phyloP scores from a whole-genome alignment of 768 basidiomycete species.

The Boletus eberwhitei region DNA sequence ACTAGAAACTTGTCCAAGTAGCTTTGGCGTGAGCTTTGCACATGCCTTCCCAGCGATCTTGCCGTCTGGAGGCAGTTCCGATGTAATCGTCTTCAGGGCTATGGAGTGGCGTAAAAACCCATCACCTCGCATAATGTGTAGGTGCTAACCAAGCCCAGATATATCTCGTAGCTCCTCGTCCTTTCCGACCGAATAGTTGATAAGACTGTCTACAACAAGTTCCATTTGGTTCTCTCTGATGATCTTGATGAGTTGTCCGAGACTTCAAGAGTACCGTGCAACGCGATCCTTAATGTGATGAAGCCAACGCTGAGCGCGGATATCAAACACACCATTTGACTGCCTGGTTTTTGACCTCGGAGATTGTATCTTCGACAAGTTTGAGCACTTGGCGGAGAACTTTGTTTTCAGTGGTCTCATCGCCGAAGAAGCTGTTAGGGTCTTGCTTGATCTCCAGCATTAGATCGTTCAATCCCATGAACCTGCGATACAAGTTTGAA shows the following conservation, averaged over 20 bases:
- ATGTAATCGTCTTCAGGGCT: conserved; percentile 95
- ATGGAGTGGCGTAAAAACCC: conserved; percentile 8
- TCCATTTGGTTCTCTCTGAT: conserved; percentile 81
- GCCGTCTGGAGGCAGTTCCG: conserved; percentile 81
- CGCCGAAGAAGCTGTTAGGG: conserved; percentile 70
- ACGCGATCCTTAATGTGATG: conserved; percentile 2
- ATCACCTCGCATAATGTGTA: not conserved
- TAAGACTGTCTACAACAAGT: conserved; percentile 83
- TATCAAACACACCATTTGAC: conserved; percentile 75
- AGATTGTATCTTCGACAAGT: conserved; percentile 91
- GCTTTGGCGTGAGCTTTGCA: conserved; percentile 78
- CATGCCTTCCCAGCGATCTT: conserved; percentile 78
- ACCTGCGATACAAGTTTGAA: conserved; percentile 45
- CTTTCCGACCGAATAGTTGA: conserved; percentile 78
- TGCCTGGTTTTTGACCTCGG: conserved; percentile 97
- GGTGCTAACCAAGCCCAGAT: conserved; percentile 72
- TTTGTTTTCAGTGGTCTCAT: conserved; percentile 82
- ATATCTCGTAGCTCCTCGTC: conserved; percentile 96
- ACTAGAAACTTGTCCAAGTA: conserved; percentile 74
- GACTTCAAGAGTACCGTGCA: conserved; percentile 44
- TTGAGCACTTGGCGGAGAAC: conserved; percentile 80
- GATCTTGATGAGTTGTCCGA: conserved; percentile 89
- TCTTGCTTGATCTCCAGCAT: conserved; percentile 85
- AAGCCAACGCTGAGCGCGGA: not conserved
- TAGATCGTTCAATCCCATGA: conserved; percentile 96